Evolutionary conservation across 805 yeast species (phyloP), one percentile per base, ranked within the genome.

Genomic region (Metschnikowia reukaufii): DNA sequence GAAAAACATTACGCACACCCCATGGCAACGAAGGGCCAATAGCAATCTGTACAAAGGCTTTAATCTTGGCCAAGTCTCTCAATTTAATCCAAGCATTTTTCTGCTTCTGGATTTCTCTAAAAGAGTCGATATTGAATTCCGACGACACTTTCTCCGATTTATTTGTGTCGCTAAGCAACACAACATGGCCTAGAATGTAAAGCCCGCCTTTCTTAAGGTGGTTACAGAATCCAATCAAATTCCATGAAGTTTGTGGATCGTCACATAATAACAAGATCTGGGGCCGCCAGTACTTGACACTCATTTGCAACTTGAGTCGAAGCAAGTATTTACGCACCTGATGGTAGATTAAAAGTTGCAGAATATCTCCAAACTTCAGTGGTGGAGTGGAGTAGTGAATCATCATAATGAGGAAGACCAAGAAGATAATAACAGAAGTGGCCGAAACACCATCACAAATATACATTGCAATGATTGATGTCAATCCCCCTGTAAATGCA

Each of bases 271-370:
- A 67, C 49, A 94, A 70, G 33, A 94, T 84, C 64, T 94, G 99
- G 0, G 99, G 99, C 57, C 99, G 76, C 99, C 99, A 94, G 63
- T 91, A 94, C 67, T 94, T 94, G 43, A 94, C 97, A 63, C 92
- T 95, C 70, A 72, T 67, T 60, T 94, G 96, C 58, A 89, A 89
- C 49, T 89, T 79, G 36, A 92, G 73, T 44, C 96, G 74, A 49
- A 94, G 68, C 36, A 89, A 70, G 61, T 94, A 94, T 62, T 94
- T 94, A 55, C 99, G 74, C 9, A 94, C 98, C 66, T 94, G 99
- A 63, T 94, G 99, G 64, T 94, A 94, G 41, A 94, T 92, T 50
- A 94, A 75, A 35, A 91, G 82, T 66, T 94, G 99, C 2, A 98
- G 91, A 19, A 94, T 97, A 66, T 94, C 99, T 30, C 99, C 99